A percentile compares a stretch with the other conserved stretches of the same genome.
phyloP scores from a whole-genome alignment of 257 asterid genomes.

The Vinca minor region DNA sequence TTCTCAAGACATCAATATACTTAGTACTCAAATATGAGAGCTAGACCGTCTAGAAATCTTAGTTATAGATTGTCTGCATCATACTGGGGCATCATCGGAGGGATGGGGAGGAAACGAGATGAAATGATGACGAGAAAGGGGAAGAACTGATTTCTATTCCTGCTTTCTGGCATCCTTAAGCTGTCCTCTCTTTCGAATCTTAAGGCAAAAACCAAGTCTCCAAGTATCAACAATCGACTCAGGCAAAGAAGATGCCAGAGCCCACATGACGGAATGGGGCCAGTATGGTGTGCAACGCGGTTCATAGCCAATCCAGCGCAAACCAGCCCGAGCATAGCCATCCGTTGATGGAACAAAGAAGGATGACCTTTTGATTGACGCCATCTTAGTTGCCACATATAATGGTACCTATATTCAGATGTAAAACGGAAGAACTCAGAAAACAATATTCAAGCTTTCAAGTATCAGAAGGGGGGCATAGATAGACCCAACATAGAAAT shows the following conservation, averaged over 20 bases:
- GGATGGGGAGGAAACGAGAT: not conserved
- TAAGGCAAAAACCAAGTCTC: slow-evolving; percentile 66
- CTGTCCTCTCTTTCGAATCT: slow-evolving; percentile 72
- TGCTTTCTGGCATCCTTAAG: slow-evolving; percentile 66
- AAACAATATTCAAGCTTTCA: not conserved
- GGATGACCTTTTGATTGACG: slow-evolving; percentile 82
- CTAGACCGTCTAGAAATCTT: too few relatives aligned
- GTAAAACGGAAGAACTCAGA: not conserved
- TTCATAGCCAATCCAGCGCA: slow-evolving; percentile 81
- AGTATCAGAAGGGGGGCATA: not conserved
- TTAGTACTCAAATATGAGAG: too few relatives aligned
- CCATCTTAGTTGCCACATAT: slow-evolving; percentile 95
- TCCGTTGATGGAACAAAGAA: slow-evolving; percentile 88
- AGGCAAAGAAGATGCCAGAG: slow-evolving; percentile 41
- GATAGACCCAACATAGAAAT: not conserved
- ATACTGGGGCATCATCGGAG: too few relatives aligned
- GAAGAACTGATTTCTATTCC: slow-evolving; percentile 33
- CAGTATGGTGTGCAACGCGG: slow-evolving; percentile 97
- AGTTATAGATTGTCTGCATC: too few relatives aligned
- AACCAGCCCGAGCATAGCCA: slow-evolving; percentile 71
- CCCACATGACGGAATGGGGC: slow-evolving; percentile 92
- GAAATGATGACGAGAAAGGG: not conserved
- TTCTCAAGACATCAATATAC: too few relatives aligned
- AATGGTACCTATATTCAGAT: slow-evolving; percentile 59
- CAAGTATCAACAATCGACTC: slow-evolving; percentile 66